Evolutionary conservation across 768 basidiomycete genomes (phyloP), one percentile per base, ranked within the genome.

Genomic region (Paxillus ammoniavirescens): DNA sequence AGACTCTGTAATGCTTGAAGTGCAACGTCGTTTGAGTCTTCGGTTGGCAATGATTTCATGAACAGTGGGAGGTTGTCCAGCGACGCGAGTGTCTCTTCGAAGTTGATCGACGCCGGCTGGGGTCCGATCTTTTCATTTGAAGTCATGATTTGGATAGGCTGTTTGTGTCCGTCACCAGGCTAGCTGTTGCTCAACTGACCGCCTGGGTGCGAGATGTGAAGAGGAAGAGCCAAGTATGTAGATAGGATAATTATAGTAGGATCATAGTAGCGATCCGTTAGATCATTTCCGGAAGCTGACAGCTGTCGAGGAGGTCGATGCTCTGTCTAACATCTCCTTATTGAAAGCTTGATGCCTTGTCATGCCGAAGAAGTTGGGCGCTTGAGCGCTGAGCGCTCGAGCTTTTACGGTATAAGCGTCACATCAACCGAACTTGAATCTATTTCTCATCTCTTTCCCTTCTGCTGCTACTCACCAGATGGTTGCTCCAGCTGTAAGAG

Each of bases 1-100:
- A 99, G 79, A 60, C 82, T 87, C 69, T 95, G 92, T 42, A 98
- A 69, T 8, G 96, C 97, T 52, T 87, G 82, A 17, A 98, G 63
- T 2, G 84, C 80, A 3, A 77, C 72, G 59, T 90, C 85, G 21
- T 84, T 77, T 0, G 66, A 63, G 10, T 82, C 82, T 5, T 89
- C 89, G 4, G 73, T 74, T 1, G 95, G 94, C 17, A 97, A 77
- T 17, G 84, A 82, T 61, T 84, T 85, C 94, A 98, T 98, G 73
- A 99, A 99, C 36, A 99, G 74, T 6, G 97, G 97, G 3, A 89
- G 73, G 4, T 80, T 76, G 59, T 94, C 86, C 41, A 86, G 72
- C 14, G 65, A 72, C 5, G 68, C 68, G 21, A 83, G 61, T 47
- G 72, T 74, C 37, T 75, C 72, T 7, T 72, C 72, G 4, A 62